phyloP scores from a whole-genome alignment of 2,329 filamentous ascomycete genomes.

The Emergomyces orientalis region DNA sequence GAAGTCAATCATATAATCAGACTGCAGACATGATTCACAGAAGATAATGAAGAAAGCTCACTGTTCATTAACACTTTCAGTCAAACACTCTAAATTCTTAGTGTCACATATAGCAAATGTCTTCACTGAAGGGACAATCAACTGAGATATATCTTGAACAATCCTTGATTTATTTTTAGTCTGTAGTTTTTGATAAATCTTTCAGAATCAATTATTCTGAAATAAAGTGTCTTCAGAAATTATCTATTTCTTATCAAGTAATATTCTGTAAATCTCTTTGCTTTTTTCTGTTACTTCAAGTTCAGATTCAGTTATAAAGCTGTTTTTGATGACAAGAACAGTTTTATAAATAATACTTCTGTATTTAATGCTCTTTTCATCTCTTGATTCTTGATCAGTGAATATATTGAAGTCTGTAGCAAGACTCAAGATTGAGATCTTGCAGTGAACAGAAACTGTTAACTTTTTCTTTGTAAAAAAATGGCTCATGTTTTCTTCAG shows the following conservation, averaged over 20 bases:
- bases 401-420: neutral
- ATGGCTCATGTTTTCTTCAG: conserved; percentile 20
- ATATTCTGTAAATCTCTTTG: neutral
- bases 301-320: neutral
- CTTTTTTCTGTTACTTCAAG: neutral
- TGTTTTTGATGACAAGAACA: neutral
- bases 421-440: conserved; percentile 13
- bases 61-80: conserved; percentile 37
- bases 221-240: conserved; percentile 22
- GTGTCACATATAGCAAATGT: no score
- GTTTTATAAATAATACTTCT: conserved; percentile 9
- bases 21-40: conserved; percentile 24
- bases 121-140: no score
- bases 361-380: conserved; percentile 15
- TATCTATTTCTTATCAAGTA: neutral
- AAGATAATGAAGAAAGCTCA: conserved; percentile 36
- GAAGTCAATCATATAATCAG: conserved; percentile 32
- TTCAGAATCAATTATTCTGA: conserved; percentile 23
- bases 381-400: conserved; percentile 17
- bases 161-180: no score
- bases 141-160: no score
- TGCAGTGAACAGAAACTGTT: conserved; percentile 18
- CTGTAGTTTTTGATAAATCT: no score
- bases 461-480: conserved; percentile 26
- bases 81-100: no score